Evolutionary conservation across 306 rosid species (phyloP).

Genomic region (Arachis stenosperma): DNA sequence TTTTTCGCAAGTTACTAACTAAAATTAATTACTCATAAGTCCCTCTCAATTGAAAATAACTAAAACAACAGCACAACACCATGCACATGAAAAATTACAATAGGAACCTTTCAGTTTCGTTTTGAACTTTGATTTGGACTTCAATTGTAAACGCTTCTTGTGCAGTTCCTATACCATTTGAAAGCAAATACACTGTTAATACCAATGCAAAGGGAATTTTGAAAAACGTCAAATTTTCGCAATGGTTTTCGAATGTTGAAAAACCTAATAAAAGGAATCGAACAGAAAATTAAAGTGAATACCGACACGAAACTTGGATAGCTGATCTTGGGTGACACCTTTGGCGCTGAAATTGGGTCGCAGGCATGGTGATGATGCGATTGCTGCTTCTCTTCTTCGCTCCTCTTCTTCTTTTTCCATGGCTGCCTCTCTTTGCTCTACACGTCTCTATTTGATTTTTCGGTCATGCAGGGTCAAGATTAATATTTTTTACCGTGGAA

Average conservation of each 20-base stretch:
- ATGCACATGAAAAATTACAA: neutral
- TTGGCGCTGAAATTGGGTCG: conserved; percentile 62
- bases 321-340: conserved; percentile 56
- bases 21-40: too few species aligned
- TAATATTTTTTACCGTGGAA: too few species aligned
- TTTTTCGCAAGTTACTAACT: too few species aligned
- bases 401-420: conserved; percentile 59
- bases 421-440: neutral
- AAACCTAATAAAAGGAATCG: neutral
- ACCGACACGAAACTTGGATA: conserved; percentile 62
- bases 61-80: neutral
- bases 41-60: too few species aligned
- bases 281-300: neutral
- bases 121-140: conserved; percentile 62
- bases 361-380: conserved; percentile 56
- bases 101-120: conserved; percentile 57
- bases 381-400: conserved; percentile 64
- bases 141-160: conserved; percentile 67
- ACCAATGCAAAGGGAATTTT: neutral
- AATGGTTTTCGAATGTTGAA: neutral
- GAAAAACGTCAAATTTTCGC: neutral
- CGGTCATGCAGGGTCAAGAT: too few species aligned
- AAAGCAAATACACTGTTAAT: neutral
- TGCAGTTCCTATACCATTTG: conserved; percentile 64
- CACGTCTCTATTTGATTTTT: too few species aligned